Evolutionary conservation across 148 eudicot species (phyloP).

Genomic region (Persicaria tinctoria): DNA sequence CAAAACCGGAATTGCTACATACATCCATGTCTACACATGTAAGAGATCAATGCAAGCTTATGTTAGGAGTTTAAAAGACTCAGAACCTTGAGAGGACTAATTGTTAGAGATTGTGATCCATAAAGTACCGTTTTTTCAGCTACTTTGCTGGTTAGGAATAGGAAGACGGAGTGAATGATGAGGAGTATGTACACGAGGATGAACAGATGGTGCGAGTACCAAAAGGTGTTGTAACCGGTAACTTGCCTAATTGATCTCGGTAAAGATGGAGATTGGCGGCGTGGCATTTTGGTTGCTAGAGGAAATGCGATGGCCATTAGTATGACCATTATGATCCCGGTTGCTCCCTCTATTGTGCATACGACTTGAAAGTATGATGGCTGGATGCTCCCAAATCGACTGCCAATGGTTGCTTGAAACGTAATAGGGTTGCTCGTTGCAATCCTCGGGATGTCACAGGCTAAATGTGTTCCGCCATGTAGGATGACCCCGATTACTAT

Average conservation of each 20-base stretch:
- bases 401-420: constrained; percentile 27
- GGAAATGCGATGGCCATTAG: constrained; percentile 61
- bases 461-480: constrained; percentile 34
- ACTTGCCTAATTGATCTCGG: constrained; percentile 66
- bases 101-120: constrained; percentile 11
- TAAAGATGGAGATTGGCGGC: constrained; percentile 47
- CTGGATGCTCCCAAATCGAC: constrained; percentile 24
- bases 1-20: constrained; percentile 75
- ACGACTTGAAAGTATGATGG: constrained; percentile 22
- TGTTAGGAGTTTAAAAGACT: not conserved
- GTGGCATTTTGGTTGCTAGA: constrained; percentile 64
- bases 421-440: constrained; percentile 16
- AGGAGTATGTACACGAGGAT: constrained; percentile 59
- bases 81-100: not conserved
- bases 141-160: constrained; percentile 32
- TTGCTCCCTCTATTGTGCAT: constrained; percentile 32
- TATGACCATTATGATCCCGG: constrained; percentile 66
- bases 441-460: constrained; percentile 42
- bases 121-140: constrained; percentile 44
- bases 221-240: constrained; percentile 78
- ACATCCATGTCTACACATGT: constrained; percentile 84
- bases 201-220: constrained; percentile 80
- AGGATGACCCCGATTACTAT: constrained; percentile 33
- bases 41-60: not conserved
- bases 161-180: constrained; percentile 50